These are phyloP conservation scores for Kodamaea laetipori DNA, from an alignment of 805 yeast genomes.

Conservation along the genomic window DNA sequence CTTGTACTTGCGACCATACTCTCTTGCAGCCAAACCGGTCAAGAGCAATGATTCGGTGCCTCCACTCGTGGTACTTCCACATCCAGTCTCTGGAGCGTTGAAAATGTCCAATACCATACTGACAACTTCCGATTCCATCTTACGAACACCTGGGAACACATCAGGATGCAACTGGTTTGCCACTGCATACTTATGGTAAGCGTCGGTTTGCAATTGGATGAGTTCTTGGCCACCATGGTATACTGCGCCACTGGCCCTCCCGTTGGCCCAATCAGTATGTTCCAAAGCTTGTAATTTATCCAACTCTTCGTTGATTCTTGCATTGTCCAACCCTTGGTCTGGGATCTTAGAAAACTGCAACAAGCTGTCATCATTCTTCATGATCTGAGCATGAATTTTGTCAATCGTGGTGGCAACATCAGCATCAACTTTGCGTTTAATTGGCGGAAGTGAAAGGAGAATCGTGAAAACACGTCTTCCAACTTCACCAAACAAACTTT, in stretches of 20 bases:
- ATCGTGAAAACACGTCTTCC: slow-evolving; percentile 15
- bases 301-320: slow-evolving; percentile 52
- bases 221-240: slow-evolving; percentile 92
- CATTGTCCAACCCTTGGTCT: slow-evolving; percentile 51
- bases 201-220: slow-evolving; percentile 69
- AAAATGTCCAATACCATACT: slow-evolving; percentile 82
- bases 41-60: slow-evolving; percentile 92
- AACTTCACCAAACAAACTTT: background rate
- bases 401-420: slow-evolving; percentile 54
- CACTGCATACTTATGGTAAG: slow-evolving; percentile 75
- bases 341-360: slow-evolving; percentile 59
- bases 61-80: slow-evolving; percentile 87
- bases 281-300: slow-evolving; percentile 51
- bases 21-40: slow-evolving; percentile 87
- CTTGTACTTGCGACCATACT: slow-evolving; percentile 58
- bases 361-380: slow-evolving; percentile 53
- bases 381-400: slow-evolving; percentile 57
- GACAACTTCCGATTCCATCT: slow-evolving; percentile 95
- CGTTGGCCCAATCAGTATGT: slow-evolving; percentile 80
- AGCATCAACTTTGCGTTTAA: slow-evolving; percentile 56
- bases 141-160: slow-evolving; percentile 92
- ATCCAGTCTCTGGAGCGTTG: slow-evolving; percentile 62
- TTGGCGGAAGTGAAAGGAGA: slow-evolving; percentile 47
- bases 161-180: slow-evolving; percentile 97
- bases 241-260: slow-evolving; percentile 92